Conservation (phyloP, 1,139 yeast species). For the Keqinozyma sinolaborantium region DNA sequence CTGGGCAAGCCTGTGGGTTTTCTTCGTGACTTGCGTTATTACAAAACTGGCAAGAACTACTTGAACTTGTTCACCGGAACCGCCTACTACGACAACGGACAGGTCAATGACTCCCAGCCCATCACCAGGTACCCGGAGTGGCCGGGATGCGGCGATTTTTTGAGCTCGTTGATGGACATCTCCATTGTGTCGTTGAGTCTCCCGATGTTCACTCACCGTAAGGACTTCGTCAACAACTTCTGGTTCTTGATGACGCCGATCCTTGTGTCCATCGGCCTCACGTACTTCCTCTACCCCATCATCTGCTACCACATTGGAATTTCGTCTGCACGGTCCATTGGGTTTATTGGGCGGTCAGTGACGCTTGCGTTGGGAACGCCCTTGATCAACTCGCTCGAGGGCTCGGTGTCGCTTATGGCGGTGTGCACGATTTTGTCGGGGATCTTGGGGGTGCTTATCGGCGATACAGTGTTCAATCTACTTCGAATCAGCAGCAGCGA, state of each 20-base stretch:
- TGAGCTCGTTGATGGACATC: slow-evolving; percentile 68
- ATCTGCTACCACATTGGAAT: slow-evolving; percentile 65
- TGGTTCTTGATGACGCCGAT: slow-evolving; percentile 59
- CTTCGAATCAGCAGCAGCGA: slow-evolving; percentile 58
- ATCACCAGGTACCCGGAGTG: slow-evolving; percentile 39
- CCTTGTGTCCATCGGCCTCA: slow-evolving; percentile 50
- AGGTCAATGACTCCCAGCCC: slow-evolving; percentile 15
- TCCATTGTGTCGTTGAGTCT: slow-evolving; percentile 72
- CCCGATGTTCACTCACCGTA: slow-evolving; percentile 74
- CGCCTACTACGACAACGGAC: slow-evolving; percentile 26
- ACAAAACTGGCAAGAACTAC: slow-evolving; percentile 70
- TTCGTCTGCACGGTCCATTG: slow-evolving; percentile 56
- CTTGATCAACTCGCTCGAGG: slow-evolving; percentile 58
- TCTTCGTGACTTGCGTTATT: slow-evolving; percentile 47
- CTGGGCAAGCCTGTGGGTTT: slow-evolving; percentile 42
- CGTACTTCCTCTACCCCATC: slow-evolving; percentile 69
- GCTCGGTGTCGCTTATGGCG: slow-evolving; percentile 71
- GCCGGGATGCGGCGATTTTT: slow-evolving; percentile 83
- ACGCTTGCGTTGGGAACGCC: slow-evolving; percentile 81
- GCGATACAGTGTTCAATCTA: slow-evolving; percentile 45
- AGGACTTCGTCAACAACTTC: slow-evolving; percentile 58
- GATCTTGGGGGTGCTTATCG: slow-evolving; percentile 68
- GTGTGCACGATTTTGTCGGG: slow-evolving; percentile 79
- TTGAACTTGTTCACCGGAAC: slow-evolving; percentile 49
- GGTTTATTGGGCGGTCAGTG: slow-evolving; percentile 79